Evolutionary conservation across 495 filamentous ascomycete species (phyloP).

Genomic region (Hypoxylon subgilvum): DNA sequence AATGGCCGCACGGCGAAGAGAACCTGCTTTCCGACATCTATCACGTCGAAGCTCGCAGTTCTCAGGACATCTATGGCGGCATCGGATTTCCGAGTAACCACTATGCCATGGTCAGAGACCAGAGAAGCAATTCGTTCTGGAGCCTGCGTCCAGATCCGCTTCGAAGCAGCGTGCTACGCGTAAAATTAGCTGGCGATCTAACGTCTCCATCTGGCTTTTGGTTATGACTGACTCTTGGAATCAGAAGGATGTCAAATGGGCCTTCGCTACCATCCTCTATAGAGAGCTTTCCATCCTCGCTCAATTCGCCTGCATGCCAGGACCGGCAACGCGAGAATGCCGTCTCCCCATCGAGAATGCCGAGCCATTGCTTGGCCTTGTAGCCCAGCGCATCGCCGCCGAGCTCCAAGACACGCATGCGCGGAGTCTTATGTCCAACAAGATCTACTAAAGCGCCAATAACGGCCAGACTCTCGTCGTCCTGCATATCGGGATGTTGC

Average conservation of each 20-base stretch:
- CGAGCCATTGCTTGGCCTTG: slow-evolving; percentile 13
- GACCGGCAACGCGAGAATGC: slow-evolving; percentile 22
- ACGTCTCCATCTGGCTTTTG: too few species aligned
- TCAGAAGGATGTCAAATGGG: slow-evolving; percentile 24
- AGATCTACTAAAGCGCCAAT: slow-evolving; percentile 34
- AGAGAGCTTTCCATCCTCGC: slow-evolving; percentile 2
- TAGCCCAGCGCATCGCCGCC: neutral
- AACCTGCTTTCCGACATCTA: slow-evolving; percentile 1
- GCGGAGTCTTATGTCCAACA: slow-evolving; percentile 36
- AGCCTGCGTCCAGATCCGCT: neutral
- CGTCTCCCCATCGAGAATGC: slow-evolving; percentile 10
- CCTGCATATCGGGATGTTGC: neutral
- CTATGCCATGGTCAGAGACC: slow-evolving; percentile 2
- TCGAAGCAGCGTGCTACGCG: slow-evolving; percentile 4
- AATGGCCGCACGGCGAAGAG: slow-evolving; percentile 10
- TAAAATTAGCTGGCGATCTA: neutral
- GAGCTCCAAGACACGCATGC: slow-evolving; percentile 30
- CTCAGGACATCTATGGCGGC: slow-evolving; percentile 2
- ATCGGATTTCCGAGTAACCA: slow-evolving; percentile 22
- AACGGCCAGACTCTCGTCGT: slow-evolving; percentile 1
- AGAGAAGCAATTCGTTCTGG: neutral
- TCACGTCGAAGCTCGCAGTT: neutral
- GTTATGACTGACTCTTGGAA: slow-evolving; percentile 12
- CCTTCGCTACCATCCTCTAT: neutral
- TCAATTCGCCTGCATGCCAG: slow-evolving; percentile 1